A percentile compares a stretch with the other conserved stretches of the same genome.
Evolutionary conservation across 257 asterid genomes (phyloP).

Genomic region (Solanum rostratum): DNA sequence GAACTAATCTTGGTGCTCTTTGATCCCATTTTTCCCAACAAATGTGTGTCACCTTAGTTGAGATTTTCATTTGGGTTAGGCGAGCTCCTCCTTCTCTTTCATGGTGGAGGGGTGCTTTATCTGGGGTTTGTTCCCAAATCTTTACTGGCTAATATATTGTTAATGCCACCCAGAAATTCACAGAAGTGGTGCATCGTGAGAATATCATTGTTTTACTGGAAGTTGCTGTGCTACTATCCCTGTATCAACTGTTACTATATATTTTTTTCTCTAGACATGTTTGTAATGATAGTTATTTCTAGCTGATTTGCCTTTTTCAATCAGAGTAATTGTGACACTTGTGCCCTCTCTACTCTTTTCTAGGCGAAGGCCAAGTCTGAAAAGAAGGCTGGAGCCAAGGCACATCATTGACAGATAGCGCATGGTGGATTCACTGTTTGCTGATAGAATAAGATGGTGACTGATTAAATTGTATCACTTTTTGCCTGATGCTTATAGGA

Average conservation of each 20-base stretch:
- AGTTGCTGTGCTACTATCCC: background rate
- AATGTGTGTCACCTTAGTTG: background rate
- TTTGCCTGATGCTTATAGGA: background rate
- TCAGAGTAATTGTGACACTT: background rate
- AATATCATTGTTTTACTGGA: background rate
- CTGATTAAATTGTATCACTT: background rate
- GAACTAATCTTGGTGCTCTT: background rate
- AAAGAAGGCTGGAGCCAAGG: slow-evolving; percentile 8
- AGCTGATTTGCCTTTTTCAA: background rate
- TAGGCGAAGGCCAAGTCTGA: slow-evolving; percentile 11
- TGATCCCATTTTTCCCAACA: background rate
- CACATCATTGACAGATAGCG: background rate
- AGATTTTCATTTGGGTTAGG: background rate
- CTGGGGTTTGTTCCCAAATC: background rate
- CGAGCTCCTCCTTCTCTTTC: background rate
- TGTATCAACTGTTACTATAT: background rate
- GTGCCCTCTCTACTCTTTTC: background rate
- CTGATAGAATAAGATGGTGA: background rate
- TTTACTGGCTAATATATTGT: background rate
- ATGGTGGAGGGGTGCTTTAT: background rate
- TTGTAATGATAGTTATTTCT: background rate
- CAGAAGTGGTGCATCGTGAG: background rate
- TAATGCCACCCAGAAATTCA: background rate
- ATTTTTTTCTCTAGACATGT: background rate
- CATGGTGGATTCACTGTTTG: background rate